Base-by-base conservation (phyloP, 805 yeast species). In the Pichia paraexigua region DNA sequence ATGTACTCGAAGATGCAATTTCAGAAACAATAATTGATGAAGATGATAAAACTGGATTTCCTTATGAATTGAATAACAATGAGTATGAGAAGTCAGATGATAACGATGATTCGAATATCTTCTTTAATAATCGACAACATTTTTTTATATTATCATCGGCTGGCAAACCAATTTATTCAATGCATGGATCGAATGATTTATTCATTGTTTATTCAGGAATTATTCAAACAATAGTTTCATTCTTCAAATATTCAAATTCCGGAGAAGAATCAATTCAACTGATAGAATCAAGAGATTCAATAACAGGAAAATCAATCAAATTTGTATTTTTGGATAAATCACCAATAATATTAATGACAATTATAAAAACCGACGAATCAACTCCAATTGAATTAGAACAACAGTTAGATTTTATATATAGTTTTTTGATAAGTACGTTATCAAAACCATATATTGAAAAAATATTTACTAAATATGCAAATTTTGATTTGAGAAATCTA, bases 141-240 rank as follows among this genome's bases (percentile, higher is more conserved):
- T 87, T 85, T 61, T 85, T 87, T 58, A 78, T 90, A 3, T 70
- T 90, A 11, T 86, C 95, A 0, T 71, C 82, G 2, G 95, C 97
- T 1, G 97, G 97, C 0, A 90, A 90, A 63, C 95, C 95, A 2
- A 83, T 90, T 7, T 90, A 85, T 65, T 79, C 95, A 2, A 72
- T 83, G 74, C 79, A 82, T 62, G 95, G 94, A 2, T 70, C 80
- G 2, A 91, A 87, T 49, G 83, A 80, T 39, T 66, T 80, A 17
- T 72, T 85, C 2, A 68, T 86, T 43, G 84, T 88, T 0, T 84
- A 85, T 59, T 80, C 85, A 71, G 96, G 95, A 0, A 72, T 90
- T 2, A 76, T 90, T 2, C 91, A 90, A 57, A 87, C 97, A 0
- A 78, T 90, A 8, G 76, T 88, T 10, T 78, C 85, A 12, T 83